Conservation (phyloP, 108 stramenopile genomes). For the Stephanodiscus triporus region DNA sequence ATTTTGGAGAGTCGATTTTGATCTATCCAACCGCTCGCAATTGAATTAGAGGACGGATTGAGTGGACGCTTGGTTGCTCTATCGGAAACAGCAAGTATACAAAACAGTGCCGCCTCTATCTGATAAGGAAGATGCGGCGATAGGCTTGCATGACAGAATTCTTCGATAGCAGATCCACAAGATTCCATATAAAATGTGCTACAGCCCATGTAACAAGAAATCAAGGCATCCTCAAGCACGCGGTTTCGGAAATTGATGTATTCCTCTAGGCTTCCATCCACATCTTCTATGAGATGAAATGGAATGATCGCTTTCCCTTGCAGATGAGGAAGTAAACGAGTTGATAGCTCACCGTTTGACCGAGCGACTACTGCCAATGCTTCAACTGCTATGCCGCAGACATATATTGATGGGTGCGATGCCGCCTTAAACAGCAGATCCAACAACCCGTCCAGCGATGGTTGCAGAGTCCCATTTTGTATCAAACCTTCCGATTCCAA, state of each 20-base stretch:
- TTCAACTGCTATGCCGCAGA: conserved; percentile 65
- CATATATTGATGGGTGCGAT: conserved; percentile 66
- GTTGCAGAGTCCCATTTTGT: conserved; percentile 22
- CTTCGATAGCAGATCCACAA: conserved; percentile 75
- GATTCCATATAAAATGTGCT: conserved; percentile 60
- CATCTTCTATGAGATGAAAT: conserved; percentile 38
- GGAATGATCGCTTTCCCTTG: conserved; percentile 82
- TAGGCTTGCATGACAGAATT: conserved; percentile 57
- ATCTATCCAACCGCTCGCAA: conserved; percentile 87
- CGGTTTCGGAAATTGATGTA: conserved; percentile 65
- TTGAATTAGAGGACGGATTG: conserved; percentile 66
- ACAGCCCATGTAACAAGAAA: conserved; percentile 57
- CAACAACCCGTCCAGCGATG: conserved; percentile 50
- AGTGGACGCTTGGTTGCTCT: conserved; percentile 56
- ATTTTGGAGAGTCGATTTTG: conserved; percentile 84
- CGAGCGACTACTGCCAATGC: conserved; percentile 47
- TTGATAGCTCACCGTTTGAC: conserved; percentile 47
- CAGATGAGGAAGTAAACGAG: conserved; percentile 63
- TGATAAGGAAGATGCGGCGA: conserved; percentile 63
- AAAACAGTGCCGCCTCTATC: conserved; percentile 78
- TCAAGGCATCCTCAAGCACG: conserved; percentile 55
- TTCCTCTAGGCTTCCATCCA: conserved; percentile 55
- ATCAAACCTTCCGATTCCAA: conserved; percentile 39
- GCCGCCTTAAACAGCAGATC: conserved; percentile 69
- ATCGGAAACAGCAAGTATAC: conserved; percentile 56